Conservation (phyloP, 163 green algal genomes). For the Prototheca cutis region DNA sequence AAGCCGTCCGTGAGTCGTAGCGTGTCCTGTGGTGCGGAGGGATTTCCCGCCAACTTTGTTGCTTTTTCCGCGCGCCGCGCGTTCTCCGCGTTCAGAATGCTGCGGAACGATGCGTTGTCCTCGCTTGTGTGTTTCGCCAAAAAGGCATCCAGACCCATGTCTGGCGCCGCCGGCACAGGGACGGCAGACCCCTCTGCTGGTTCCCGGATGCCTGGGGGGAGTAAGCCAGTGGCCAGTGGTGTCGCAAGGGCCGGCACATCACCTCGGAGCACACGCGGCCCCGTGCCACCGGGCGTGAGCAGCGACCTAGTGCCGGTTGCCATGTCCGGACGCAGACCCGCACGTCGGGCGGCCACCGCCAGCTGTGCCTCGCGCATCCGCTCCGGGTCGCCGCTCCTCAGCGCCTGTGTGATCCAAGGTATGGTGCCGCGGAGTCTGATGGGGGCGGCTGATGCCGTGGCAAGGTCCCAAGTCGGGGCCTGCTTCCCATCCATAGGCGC, state of each 20-base stretch:
- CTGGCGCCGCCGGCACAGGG: slow-evolving; percentile 1
- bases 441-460: too few species aligned
- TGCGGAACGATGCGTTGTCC: slow-evolving; percentile 85
- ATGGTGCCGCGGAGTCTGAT: too few species aligned
- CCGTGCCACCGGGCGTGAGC: slow-evolving; percentile 14
- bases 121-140: slow-evolving; percentile 75
- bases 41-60: not conserved
- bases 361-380: slow-evolving; percentile 53
- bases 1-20: slow-evolving; percentile 52
- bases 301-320: not conserved
- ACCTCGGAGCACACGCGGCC: not conserved
- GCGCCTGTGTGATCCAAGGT: slow-evolving; percentile 38
- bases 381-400: slow-evolving; percentile 40
- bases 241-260: slow-evolving; percentile 3
- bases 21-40: too few species aligned
- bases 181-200: too few species aligned
- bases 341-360: slow-evolving; percentile 53
- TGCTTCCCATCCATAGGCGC: too few species aligned
- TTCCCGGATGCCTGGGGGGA: too few species aligned
- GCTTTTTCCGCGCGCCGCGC: slow-evolving; percentile 9
- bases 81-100: slow-evolving; percentile 45
- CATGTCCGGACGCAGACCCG: slow-evolving; percentile 6
- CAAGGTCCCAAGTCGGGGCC: too few species aligned
- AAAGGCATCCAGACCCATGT: slow-evolving; percentile 72
- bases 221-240: not conserved